A percentile compares a stretch with the other conserved stretches of the same genome.
phyloP scores from a whole-genome alignment of 306 rosid species.

The Vigna radiata region DNA sequence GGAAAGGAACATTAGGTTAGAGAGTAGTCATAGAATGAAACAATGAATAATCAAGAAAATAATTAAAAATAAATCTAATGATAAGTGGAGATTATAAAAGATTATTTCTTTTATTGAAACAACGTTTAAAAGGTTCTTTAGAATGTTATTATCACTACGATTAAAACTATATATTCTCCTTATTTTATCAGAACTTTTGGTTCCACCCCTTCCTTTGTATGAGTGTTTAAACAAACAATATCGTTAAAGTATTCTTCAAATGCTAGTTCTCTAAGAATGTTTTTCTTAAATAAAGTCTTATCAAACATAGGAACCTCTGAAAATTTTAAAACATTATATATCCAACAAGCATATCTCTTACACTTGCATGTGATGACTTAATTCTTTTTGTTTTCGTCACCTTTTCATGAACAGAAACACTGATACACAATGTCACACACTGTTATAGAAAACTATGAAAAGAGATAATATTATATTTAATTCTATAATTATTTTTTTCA shows the following conservation, averaged over 20 bases:
- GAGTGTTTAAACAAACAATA: not conserved
- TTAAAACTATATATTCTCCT: not conserved
- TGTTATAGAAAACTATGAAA: no score
- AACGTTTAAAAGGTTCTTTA: not conserved
- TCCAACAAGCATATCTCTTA: no score
- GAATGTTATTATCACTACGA: not conserved
- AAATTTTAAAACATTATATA: no score
- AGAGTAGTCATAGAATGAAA: not conserved
- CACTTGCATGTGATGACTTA: no score
- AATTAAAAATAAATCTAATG: not conserved
- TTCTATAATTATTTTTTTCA: conserved; percentile 41
- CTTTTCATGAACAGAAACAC: no score
- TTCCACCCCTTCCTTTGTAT: not conserved
- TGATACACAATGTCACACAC: no score
- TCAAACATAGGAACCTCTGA: not conserved
- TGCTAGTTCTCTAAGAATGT: not conserved
- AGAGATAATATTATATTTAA: not conserved
- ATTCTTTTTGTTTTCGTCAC: no score
- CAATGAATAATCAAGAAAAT: not conserved
- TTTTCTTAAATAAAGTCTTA: not conserved
- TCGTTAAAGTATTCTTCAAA: not conserved
- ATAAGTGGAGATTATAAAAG: not conserved
- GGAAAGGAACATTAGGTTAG: not conserved
- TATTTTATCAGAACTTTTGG: not conserved
- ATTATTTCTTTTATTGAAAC: not conserved